These are phyloP conservation scores for Gracilaria caudata DNA, from an alignment of 23 red algal genomes.

Conservation along the genomic window DNA sequence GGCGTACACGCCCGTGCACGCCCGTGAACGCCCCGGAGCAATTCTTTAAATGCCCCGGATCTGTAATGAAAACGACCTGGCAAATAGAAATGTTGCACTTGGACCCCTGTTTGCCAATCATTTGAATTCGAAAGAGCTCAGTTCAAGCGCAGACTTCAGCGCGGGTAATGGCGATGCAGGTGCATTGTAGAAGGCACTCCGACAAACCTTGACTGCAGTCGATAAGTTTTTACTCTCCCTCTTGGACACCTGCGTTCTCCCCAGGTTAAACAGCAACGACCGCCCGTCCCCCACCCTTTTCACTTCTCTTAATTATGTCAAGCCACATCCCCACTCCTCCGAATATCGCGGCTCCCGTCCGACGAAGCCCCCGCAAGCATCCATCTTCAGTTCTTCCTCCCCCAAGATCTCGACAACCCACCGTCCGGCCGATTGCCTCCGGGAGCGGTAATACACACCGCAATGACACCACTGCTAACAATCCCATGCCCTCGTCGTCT, in stretches of 20 bases:
- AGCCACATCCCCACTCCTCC: background rate
- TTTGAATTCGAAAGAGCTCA: background rate
- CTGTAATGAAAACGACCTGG: background rate
- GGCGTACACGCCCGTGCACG: background rate
- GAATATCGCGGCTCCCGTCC: background rate
- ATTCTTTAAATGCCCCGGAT: background rate
- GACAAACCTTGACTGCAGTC: background rate
- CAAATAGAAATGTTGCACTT: background rate
- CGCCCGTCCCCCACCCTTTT: background rate
- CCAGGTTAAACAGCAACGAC: too few relatives aligned
- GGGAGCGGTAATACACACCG: too few relatives aligned
- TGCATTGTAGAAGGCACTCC: background rate
- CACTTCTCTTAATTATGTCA: background rate
- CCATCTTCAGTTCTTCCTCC: background rate
- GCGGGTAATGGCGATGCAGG: background rate
- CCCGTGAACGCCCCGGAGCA: background rate
- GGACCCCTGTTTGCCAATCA: background rate
- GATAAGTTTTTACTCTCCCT: background rate
- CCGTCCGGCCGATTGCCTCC: too few relatives aligned
- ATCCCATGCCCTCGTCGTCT: background rate
- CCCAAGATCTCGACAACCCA: background rate
- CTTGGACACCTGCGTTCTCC: too few relatives aligned
- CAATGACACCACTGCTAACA: background rate
- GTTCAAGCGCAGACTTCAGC: background rate
- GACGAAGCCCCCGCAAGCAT: background rate